phyloP scores from a whole-genome alignment of 768 basidiomycete genomes.

The Paxillus ammoniavirescens region DNA sequence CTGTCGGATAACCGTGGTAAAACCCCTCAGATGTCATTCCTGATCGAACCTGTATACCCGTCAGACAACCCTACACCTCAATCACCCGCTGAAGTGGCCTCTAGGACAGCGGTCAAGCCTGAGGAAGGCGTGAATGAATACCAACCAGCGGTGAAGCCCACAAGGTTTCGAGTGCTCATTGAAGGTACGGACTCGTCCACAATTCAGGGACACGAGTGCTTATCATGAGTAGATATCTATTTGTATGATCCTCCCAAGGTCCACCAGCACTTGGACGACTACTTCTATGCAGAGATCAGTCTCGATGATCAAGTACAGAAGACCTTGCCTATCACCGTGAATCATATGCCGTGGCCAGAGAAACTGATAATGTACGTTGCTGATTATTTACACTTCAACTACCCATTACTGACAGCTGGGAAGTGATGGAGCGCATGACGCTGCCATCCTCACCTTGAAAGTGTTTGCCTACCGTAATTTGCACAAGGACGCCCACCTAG shows the following conservation, averaged over 20 bases:
- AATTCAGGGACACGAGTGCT: background rate
- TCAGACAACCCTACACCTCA: too few species aligned
- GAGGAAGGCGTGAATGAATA: too few species aligned
- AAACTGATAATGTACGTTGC: background rate
- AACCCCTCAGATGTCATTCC: background rate
- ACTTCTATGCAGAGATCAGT: slow-evolving; percentile 1
- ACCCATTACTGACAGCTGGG: background rate
- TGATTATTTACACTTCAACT: background rate
- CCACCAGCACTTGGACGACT: background rate
- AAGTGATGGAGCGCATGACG: background rate
- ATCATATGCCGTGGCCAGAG: background rate
- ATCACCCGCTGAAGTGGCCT: too few species aligned
- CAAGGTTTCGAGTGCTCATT: background rate
- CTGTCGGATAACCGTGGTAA: background rate
- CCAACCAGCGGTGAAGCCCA: too few species aligned
- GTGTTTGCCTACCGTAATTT: slow-evolving; percentile 1
- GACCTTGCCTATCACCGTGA: background rate
- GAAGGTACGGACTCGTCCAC: background rate
- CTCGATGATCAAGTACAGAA: background rate
- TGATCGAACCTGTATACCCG: background rate
- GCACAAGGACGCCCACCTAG: background rate
- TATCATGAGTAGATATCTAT: background rate
- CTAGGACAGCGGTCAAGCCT: too few species aligned
- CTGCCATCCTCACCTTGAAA: background rate
- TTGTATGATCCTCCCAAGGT: slow-evolving; percentile 1